phyloP scores from a whole-genome alignment of 164 flowering plant genomes.

The Dillenia suffruticosa region DNA sequence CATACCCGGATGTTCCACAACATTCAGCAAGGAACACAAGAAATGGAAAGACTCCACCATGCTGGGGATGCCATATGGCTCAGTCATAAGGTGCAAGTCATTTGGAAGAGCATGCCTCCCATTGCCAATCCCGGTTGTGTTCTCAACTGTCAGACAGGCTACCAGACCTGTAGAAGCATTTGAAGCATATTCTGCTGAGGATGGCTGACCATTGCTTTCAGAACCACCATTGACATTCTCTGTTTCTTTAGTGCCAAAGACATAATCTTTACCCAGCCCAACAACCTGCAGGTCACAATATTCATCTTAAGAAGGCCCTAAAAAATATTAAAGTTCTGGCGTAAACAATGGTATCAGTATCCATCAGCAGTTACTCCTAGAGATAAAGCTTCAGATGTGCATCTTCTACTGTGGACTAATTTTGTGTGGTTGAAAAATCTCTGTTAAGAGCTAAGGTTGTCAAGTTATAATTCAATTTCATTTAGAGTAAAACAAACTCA shows the following conservation, averaged over 20 bases:
- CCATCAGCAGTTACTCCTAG: too few species aligned
- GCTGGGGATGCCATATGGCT: slow-evolving; percentile 21
- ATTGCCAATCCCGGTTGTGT: background rate
- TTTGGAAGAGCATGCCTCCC: slow-evolving; percentile 2
- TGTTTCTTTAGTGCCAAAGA: too few species aligned
- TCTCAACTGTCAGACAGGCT: background rate
- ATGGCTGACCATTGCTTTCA: slow-evolving; percentile 1
- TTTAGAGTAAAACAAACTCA: too few species aligned
- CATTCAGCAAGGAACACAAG: slow-evolving; percentile 10
- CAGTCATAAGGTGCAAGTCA: slow-evolving; percentile 6
- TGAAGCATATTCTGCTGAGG: slow-evolving; percentile 2
- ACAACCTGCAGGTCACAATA: slow-evolving; percentile 4
- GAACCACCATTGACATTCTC: too few species aligned
- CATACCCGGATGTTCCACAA: background rate
- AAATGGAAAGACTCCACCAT: slow-evolving; percentile 20
- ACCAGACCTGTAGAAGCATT: background rate
- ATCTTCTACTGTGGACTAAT: too few species aligned
- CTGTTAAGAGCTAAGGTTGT: too few species aligned
- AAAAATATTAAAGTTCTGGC: too few species aligned
- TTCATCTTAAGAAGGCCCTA: too few species aligned
- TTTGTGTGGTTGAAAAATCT: too few species aligned
- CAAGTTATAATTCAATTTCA: too few species aligned
- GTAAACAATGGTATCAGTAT: background rate
- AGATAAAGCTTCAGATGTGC: too few species aligned
- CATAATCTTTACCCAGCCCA: slow-evolving; percentile 7